A percentile compares a stretch with the other conserved stretches of the same genome.
Evolutionary conservation across 768 basidiomycete species (phyloP).

Genomic region (Naematelia encephala): DNA sequence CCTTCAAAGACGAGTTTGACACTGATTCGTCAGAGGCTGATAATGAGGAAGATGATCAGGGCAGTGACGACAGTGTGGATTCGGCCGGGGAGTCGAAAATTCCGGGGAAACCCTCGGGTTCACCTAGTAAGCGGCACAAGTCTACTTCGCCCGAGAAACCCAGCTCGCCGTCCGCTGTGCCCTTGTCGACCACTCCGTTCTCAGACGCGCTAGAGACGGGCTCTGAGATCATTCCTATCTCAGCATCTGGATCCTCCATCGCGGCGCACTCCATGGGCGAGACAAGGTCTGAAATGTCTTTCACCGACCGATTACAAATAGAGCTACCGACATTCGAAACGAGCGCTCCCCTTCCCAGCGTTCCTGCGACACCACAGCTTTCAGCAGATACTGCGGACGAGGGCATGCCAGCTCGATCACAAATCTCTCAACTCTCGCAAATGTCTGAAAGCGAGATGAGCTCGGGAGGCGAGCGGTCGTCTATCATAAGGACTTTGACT

Average conservation of each 20-base stretch:
- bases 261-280: conserved; percentile 37
- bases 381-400: conserved; percentile 40
- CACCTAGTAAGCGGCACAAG: conserved; percentile 5
- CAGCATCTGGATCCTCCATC: conserved; percentile 21
- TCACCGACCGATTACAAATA: conserved; percentile 48
- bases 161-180: not conserved
- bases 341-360: conserved; percentile 47
- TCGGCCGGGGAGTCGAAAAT: conserved; percentile 18
- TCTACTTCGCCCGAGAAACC: not conserved
- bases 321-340: conserved; percentile 50
- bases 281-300: conserved; percentile 42
- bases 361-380: conserved; percentile 46
- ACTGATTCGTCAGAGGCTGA: conserved; percentile 59
- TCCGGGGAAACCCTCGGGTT: conserved; percentile 9
- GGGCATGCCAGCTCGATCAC: conserved; percentile 7
- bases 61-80: conserved; percentile 37
- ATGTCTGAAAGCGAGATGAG: conserved; percentile 53
- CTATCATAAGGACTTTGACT: conserved; percentile 76
- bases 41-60: conserved; percentile 62
- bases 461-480: conserved; percentile 61
- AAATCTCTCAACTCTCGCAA: conserved; percentile 35
- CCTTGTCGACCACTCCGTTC: not conserved
- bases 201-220: not conserved
- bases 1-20: conserved; percentile 71
- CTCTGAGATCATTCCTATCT: conserved; percentile 20